Evolutionary conservation across 495 filamentous ascomycete genomes (phyloP).

Genomic region (Lophiostoma macrostomum): DNA sequence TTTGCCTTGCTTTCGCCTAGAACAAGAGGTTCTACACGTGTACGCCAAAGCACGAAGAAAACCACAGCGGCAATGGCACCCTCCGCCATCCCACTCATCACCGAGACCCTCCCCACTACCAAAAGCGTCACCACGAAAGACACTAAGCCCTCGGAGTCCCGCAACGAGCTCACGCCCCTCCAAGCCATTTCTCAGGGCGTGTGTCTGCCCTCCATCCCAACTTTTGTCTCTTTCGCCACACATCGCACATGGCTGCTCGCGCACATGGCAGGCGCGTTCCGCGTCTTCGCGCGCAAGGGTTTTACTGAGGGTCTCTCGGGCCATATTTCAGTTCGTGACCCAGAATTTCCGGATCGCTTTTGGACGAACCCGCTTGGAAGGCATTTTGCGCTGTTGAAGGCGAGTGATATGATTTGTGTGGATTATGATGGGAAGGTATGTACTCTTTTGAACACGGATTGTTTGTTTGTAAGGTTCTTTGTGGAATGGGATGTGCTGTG

Average conservation of each 20-base stretch:
- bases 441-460: no score
- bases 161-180: constrained; percentile 34
- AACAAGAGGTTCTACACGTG: no score
- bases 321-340: constrained; percentile 64
- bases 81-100: constrained; percentile 10
- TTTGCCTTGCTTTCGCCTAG: no score
- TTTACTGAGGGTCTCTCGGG: constrained; percentile 65
- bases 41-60: no score
- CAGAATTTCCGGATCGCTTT: constrained; percentile 57
- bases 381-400: constrained; percentile 41
- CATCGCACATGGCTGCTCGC: constrained; percentile 49
- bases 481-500: no score
- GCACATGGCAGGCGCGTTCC: constrained; percentile 61
- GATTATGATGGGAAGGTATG: constrained; percentile 41
- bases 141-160: no score
- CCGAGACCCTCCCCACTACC: constrained; percentile 1
- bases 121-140: constrained; percentile 8
- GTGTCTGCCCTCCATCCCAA: constrained; percentile 36
- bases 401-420: constrained; percentile 43
- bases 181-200: constrained; percentile 42
- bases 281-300: constrained; percentile 54
- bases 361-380: constrained; percentile 57
- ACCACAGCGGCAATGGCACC: constrained; percentile 27
- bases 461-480: no score
- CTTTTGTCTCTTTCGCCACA: constrained; percentile 37